Percentiles rank a stretch among this genome's conserved stretches.
These are phyloP conservation scores for Gossypium aridum DNA, from an alignment of 441 rosid genomes.

Conservation along the genomic window DNA sequence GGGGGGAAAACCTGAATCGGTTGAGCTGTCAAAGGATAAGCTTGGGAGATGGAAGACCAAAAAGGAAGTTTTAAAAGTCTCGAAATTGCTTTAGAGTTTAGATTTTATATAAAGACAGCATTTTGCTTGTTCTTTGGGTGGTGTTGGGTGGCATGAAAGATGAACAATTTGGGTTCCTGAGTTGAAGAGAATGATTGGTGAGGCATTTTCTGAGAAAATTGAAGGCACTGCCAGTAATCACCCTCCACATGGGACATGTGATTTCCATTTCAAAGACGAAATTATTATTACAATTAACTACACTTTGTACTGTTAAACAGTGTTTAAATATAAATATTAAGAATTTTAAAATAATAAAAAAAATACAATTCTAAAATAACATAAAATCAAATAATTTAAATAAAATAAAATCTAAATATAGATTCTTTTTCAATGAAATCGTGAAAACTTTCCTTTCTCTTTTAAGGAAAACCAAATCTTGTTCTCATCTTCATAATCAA, in stretches of 20 bases:
- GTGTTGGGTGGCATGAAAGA: constrained; percentile 33
- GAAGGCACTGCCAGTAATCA: constrained; percentile 21
- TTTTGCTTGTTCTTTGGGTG: constrained; percentile 1
- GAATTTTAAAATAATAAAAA: no score
- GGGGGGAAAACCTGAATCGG: constrained; percentile 9
- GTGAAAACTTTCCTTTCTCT: no score
- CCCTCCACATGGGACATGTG: constrained; percentile 9
- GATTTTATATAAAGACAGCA: constrained; percentile 9
- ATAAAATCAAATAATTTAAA: no score
- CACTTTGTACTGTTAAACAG: neutral
- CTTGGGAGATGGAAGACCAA: neutral
- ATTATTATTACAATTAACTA: neutral
- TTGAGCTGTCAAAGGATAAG: constrained; percentile 8
- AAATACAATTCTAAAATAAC: no score
- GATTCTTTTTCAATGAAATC: no score
- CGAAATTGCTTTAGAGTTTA: constrained; percentile 7
- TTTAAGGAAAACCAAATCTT: no score
- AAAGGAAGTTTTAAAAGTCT: neutral
- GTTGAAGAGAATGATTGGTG: constrained; percentile 38
- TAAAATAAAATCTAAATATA: no score
- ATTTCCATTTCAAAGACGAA: neutral
- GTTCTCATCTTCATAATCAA: no score
- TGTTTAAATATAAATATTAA: neutral
- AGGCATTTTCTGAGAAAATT: constrained; percentile 44
- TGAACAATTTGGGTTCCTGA: constrained; percentile 28